Percentiles rank a stretch among this genome's conserved stretches.
phyloP scores from a whole-genome alignment of 306 rosid species.

The Prunus mira region DNA sequence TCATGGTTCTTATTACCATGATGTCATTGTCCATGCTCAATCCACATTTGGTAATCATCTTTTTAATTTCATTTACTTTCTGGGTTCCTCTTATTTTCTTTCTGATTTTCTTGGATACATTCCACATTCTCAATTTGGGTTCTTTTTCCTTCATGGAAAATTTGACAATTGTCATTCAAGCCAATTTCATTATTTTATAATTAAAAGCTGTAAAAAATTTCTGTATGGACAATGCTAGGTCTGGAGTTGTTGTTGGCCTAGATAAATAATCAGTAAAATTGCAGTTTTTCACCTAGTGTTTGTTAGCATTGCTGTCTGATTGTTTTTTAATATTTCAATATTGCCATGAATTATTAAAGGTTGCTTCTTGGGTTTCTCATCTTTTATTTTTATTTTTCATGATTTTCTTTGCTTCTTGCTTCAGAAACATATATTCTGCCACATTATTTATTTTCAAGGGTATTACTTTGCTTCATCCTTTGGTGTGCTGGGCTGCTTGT shows the following conservation, averaged over 20 bases:
- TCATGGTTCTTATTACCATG: slow-evolving; percentile 54
- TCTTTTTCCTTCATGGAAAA: neutral
- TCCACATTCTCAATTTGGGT: slow-evolving; percentile 13
- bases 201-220: neutral
- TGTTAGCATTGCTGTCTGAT: neutral
- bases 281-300: neutral
- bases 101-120: neutral
- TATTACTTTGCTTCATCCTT: slow-evolving; percentile 5
- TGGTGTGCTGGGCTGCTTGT: slow-evolving; percentile 15
- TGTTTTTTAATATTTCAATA: neutral
- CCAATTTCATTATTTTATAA: slow-evolving; percentile 1
- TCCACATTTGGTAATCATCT: slow-evolving; percentile 54
- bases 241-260: neutral
- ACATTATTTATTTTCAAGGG: neutral
- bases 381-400: slow-evolving; percentile 6
- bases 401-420: neutral
- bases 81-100: slow-evolving; percentile 17
- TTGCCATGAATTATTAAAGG: neutral
- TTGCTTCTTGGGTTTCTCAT: neutral
- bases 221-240: neutral
- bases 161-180: slow-evolving; percentile 9
- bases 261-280: neutral
- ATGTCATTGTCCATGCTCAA: slow-evolving; percentile 43
- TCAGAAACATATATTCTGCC: neutral
- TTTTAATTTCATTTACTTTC: neutral